phyloP scores from a whole-genome alignment of 2,329 filamentous ascomycete species.

The Phialocephala sp. region DNA sequence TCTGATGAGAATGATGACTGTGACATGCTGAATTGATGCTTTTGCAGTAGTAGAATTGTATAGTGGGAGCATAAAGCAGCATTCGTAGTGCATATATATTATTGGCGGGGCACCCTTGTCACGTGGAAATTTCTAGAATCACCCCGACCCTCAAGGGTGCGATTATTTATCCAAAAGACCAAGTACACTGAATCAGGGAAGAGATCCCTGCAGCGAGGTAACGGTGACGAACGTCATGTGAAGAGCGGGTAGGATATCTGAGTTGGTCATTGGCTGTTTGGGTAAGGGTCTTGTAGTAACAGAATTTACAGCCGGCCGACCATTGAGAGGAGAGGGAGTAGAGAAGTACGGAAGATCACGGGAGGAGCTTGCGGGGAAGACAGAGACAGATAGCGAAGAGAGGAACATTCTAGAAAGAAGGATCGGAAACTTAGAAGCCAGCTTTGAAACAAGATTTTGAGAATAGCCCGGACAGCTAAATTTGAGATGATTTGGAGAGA shows the following conservation, averaged over 20 bases:
- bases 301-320: not conserved
- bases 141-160: no score
- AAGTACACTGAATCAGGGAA: not conserved
- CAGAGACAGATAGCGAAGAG: not conserved
- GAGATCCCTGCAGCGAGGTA: not conserved
- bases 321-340: not conserved
- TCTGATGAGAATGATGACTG: no score
- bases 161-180: no score
- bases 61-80: no score
- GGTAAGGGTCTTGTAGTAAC: no score
- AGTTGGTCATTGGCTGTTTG: not conserved
- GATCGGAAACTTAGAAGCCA: not conserved
- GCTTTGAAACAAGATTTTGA: not conserved
- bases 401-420: conserved; percentile 4
- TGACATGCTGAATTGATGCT: no score
- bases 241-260: not conserved
- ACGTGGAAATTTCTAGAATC: no score
- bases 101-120: no score
- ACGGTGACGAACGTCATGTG: not conserved
- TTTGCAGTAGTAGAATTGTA: no score
- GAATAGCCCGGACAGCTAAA: not conserved
- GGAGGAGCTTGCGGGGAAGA: not conserved
- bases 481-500: not conserved
- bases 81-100: no score
- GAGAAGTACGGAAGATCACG: not conserved